Evolutionary conservation across 2,329 filamentous ascomycete species (phyloP), one percentile per base, ranked within the genome.

Genomic region (Taxawa tesnikishii): DNA sequence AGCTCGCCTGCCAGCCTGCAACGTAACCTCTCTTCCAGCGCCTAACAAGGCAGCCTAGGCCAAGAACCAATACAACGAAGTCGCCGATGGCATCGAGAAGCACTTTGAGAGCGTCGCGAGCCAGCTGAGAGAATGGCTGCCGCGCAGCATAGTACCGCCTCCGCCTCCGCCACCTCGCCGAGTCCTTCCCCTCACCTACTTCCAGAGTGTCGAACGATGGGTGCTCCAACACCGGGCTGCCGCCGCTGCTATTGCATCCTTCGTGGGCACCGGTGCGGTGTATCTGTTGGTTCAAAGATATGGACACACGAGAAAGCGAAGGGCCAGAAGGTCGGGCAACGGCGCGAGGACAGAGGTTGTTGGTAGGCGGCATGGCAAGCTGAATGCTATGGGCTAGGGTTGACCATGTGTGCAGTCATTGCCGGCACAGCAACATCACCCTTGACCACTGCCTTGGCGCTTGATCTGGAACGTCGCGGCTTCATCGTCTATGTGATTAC

Each of bases 401-500:
- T 45, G 29, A 32, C 15, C 29, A 47, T 37, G 24, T 21, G 23
- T 13, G 63, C 75, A 52, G 81, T 96, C 16, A 71, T 96, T 40
- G 85, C 85, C 14, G 88, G 88, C n/a, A 85, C 83, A 13, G 81
- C 84, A 3, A 74, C 79, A 30, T 76, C 93, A 47, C 81, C 87
- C 11, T 67, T 94, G 49, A 88, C 84, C 5, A 79, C 78, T 48
- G 84, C 83, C 8, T 65, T 96, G 33, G 76, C 84, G 2, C 60
- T 87, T 29, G 90, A 98, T 50, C 65, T 98, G 43, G 90, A 96
- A 59, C 70, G 85, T 38, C 75, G 85, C 42, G 90, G 90, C 4
- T 96, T 92, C 54, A 82, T 96, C 38, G 83, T 96, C 34, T 98
- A 85, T 54, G 68, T 98, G 38, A 82, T 93, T 1, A 88, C 85